Evolutionary conservation across 768 basidiomycete species (phyloP), one percentile per base, ranked within the genome.

Genomic region (Calocybe gangraenosa): DNA sequence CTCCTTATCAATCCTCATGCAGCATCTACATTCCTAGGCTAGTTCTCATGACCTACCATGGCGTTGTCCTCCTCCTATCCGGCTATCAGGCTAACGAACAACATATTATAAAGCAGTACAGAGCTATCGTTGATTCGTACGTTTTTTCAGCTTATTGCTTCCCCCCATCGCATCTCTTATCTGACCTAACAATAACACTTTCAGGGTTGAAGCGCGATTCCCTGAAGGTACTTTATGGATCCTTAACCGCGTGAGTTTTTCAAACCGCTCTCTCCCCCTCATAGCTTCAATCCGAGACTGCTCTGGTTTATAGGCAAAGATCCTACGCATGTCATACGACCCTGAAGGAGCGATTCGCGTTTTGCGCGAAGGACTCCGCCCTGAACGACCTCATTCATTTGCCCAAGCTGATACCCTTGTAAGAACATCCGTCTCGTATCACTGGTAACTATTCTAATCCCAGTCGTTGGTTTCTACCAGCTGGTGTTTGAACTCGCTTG

Each of bases 41-140:
- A n/a, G 76, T 85, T 0, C 63, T 92, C 7, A 90, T 92, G 85
- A 84, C 85, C 2, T 90, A 89, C 57, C 70, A 86, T 42, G 84
- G 87, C 20, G 73, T 82, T 40, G 76, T 89, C 3, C 70, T 90
- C 2, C 73, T 86, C 0, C 58, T 87, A 22, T 70, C 82, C 4
- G 88, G 88, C 1, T 92, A 81, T 53, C 87, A 87, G 57, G 86
- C 87, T 0, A 79, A 92, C 49, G 84, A 84, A 57, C 66, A 67
- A 32, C 74, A 76, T 34, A 80, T 85, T 7, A 53, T 89, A 33
- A 70, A 65, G 42, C 78, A 83, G 53, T 87, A 88, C 55, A 67
- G 66, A 19, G 71, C 70, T 0, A 78, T 90, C 25, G 78, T 90
- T 1, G 78, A 83, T 49, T 73, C 66, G 84, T 84, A 35, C 17